Evolutionary conservation across 2,329 filamentous ascomycete species (phyloP), one percentile per base, ranked within the genome.

Genomic region (Rhynchosporium graminicola): DNA sequence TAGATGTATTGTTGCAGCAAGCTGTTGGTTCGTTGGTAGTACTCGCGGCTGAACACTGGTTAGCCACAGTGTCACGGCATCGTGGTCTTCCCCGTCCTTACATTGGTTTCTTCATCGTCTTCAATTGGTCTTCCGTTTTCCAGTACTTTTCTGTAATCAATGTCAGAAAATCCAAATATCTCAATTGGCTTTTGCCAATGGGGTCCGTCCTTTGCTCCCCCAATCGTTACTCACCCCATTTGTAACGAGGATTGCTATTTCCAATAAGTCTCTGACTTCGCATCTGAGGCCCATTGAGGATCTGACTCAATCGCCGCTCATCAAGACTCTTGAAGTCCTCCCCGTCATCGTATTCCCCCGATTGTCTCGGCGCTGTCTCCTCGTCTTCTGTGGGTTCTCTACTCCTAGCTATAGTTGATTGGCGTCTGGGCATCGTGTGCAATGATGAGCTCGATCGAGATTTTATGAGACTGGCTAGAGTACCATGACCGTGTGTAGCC

Each of bases 1-100:
- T 96, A 97, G 66, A 96, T 82, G 75, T 97, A 98, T 74, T 96
- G 90, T 75, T 95, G 90, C 63, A 98, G 87, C 48, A 97, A 81
- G 69, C 88, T 87, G 77, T 98, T 98, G 73, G 88, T 94, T 48
- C 91, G 86, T 79, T 96, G 88, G 73, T 98, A 96, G 78, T 97
- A 97, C 72, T 88, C 74, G 52, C 92, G 89, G 64, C 86, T 88
- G 26, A 48, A 60, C 10, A 6, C 10, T 42, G 28, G 52, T 71
- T 29, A 71, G 67, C 59, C 38, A 62, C 45, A 59, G 60, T 66
- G 33, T 46, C 46, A 62, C 51, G 48, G 48, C 43, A 57, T 29
- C 4, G 60, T 26, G 40, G 54, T n/a, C 33, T 28, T 38, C 10
- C n/a, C 40, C 10, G 40, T 46, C 74, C 79, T 66, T 73, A 87